phyloP scores from a whole-genome alignment of 371 early-diverging fungal genomes.

The Scutellospora calospora region DNA sequence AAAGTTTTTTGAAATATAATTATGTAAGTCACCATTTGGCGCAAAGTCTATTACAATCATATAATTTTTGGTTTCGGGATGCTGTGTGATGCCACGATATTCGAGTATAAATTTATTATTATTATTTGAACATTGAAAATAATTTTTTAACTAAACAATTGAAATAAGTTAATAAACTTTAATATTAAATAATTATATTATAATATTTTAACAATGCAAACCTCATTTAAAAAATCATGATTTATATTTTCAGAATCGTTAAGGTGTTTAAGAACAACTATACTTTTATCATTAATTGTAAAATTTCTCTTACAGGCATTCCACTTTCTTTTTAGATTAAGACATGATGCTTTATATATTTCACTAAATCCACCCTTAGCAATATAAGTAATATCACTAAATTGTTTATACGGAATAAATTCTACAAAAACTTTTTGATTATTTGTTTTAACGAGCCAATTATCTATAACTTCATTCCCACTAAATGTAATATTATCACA shows the following conservation, averaged over 20 bases:
- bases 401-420: not conserved
- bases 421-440: not conserved
- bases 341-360: too few relatives aligned
- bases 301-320: too few relatives aligned
- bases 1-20: slow-evolving; percentile 1
- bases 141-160: too few relatives aligned
- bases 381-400: not conserved
- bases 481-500: not conserved
- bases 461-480: not conserved
- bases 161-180: too few relatives aligned
- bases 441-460: not conserved
- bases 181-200: too few relatives aligned
- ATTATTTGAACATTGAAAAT: too few relatives aligned
- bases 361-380: slow-evolving; percentile 5
- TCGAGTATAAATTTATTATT: too few relatives aligned
- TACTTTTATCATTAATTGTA: too few relatives aligned
- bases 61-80: slow-evolving; percentile 8
- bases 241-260: not conserved
- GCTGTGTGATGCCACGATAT: not conserved
- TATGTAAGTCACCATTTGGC: not conserved
- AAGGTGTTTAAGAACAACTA: too few relatives aligned
- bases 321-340: too few relatives aligned
- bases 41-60: not conserved
- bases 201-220: too few relatives aligned
- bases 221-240: too few relatives aligned